A percentile compares a stretch with the other conserved stretches of the same genome.
Evolutionary conservation across 2,329 filamentous ascomycete genomes (phyloP).

Genomic region (Colletotrichum limetticola): DNA sequence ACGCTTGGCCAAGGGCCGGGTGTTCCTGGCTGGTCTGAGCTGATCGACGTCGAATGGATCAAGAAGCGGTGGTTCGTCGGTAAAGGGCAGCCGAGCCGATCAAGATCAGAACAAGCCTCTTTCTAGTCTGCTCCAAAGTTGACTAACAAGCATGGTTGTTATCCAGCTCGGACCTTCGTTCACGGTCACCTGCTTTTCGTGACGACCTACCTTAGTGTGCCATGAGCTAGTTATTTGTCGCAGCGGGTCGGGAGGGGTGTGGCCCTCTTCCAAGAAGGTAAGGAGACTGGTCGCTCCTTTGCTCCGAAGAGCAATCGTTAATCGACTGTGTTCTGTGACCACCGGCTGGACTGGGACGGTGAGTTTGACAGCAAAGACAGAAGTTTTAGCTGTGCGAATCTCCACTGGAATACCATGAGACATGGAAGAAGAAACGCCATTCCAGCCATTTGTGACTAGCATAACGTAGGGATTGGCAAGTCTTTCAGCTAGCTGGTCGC

Average conservation of each 20-base stretch:
- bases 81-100: slow-evolving; percentile 22
- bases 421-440: slow-evolving; percentile 28
- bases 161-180: slow-evolving; percentile 11
- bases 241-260: background rate
- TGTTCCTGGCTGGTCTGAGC: slow-evolving; percentile 19
- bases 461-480: slow-evolving; percentile 10
- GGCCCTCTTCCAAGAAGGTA: background rate
- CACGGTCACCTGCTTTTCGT: background rate
- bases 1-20: slow-evolving; percentile 14
- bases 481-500: slow-evolving; percentile 9
- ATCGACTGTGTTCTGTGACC: background rate
- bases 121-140: background rate
- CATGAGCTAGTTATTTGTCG: background rate
- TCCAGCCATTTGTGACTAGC: slow-evolving; percentile 11
- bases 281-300: background rate
- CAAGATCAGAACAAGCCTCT: slow-evolving; percentile 30
- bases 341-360: background rate
- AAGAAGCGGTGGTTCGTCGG: background rate
- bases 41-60: background rate
- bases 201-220: slow-evolving; percentile 1
- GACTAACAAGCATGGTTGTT: background rate
- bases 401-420: background rate
- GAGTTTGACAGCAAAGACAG: slow-evolving; percentile 15
- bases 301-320: slow-evolving; percentile 7
- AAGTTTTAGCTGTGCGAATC: background rate